A percentile compares a stretch with the other conserved stretches of the same genome.
Conservation (phyloP, 805 yeast species). For the Wickerhamomyces chambardii region DNA sequence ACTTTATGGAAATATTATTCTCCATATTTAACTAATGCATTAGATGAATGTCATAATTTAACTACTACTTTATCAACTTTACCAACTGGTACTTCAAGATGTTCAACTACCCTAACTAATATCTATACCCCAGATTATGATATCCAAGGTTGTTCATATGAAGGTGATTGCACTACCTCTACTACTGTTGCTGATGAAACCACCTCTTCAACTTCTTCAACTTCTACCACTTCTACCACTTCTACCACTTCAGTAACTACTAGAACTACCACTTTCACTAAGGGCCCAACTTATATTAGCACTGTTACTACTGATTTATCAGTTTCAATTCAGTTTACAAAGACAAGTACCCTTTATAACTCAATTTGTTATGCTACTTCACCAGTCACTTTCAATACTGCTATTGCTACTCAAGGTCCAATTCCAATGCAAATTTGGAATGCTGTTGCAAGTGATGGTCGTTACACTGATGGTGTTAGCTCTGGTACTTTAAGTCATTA, state of each 20-base stretch:
- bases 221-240: background rate
- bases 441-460: background rate
- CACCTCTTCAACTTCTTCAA: background rate
- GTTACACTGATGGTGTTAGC: background rate
- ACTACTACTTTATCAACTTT: constrained; percentile 3
- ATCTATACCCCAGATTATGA: background rate
- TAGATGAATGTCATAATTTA: constrained; percentile 12
- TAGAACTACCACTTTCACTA: background rate
- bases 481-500: background rate
- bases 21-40: constrained; percentile 12
- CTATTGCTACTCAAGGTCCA: background rate
- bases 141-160: constrained; percentile 1
- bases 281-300: background rate
- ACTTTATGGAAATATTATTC: constrained; percentile 21
- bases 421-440: background rate
- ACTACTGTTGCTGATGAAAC: background rate
- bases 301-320: background rate
- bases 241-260: background rate
- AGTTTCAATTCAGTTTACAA: too few relatives aligned
- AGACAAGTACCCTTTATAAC: background rate
- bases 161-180: constrained; percentile 2
- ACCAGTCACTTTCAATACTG: background rate
- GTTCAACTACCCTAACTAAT: constrained; percentile 4
- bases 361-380: background rate
- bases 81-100: constrained; percentile 20